phyloP scores from a whole-genome alignment of 768 basidiomycete species.

The Pleurotus pulmonarius region DNA sequence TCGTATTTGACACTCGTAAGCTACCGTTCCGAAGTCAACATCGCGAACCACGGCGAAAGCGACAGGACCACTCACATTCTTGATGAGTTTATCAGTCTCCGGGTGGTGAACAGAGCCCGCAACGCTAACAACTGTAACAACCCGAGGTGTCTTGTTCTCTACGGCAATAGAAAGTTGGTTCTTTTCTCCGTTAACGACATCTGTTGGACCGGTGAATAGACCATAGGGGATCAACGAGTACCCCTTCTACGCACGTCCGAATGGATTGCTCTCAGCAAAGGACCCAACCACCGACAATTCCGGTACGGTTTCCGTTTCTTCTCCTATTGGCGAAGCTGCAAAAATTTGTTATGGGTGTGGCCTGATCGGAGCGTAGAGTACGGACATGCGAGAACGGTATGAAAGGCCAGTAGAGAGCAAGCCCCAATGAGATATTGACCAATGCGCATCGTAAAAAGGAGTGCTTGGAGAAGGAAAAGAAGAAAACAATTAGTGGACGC shows the following conservation, averaged over 20 bases:
- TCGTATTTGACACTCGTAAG: constrained; percentile 53
- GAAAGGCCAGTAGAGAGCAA: constrained; percentile 10
- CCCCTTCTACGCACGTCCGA: constrained; percentile 57
- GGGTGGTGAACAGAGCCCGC: constrained; percentile 68
- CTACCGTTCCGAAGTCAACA: constrained; percentile 29
- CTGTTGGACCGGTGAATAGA: constrained; percentile 31
- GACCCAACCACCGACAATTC: constrained; percentile 51
- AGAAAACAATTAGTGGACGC: neutral
- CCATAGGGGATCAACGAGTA: constrained; percentile 9
- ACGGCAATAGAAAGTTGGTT: constrained; percentile 62
- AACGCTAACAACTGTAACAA: constrained; percentile 63
- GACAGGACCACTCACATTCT: constrained; percentile 50
- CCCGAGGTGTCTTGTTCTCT: constrained; percentile 73
- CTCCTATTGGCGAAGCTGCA: constrained; percentile 14
- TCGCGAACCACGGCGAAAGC: neutral
- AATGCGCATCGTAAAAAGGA: constrained; percentile 16
- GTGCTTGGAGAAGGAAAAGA: neutral
- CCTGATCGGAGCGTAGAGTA: constrained; percentile 8
- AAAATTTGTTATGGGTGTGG: neutral
- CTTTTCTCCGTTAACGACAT: constrained; percentile 80
- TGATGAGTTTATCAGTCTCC: constrained; percentile 58
- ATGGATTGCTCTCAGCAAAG: constrained; percentile 71
- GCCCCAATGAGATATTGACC: constrained; percentile 10
- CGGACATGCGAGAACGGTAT: constrained; percentile 17
- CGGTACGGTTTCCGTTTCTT: constrained; percentile 36